These are phyloP conservation scores for Diplodia intermedia DNA, from an alignment of 2,329 filamentous ascomycete genomes.

Conservation along the genomic window DNA sequence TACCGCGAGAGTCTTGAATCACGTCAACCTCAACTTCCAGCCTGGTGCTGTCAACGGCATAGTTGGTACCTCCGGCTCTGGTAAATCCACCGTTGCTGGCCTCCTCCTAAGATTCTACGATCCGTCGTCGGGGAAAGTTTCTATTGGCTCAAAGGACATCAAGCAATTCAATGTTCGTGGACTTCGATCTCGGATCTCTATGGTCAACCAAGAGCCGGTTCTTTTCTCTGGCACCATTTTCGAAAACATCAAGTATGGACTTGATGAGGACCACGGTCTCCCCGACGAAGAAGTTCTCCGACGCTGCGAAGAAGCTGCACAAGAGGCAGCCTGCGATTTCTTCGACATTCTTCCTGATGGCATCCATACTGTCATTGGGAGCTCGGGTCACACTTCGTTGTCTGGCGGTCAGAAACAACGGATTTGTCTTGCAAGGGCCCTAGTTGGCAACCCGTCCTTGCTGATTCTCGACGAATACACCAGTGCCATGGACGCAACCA, in stretches of 20 bases:
- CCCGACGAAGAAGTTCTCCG: conserved; percentile 59
- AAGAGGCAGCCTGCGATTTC: conserved; percentile 69
- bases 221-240: conserved; percentile 47
- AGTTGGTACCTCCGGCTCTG: conserved; percentile 55
- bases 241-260: conserved; percentile 47
- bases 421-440: conserved; percentile 47
- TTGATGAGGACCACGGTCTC: conserved; percentile 54
- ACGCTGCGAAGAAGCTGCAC: conserved; percentile 64
- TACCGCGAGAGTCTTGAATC: conserved; percentile 49
- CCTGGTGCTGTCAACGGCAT: conserved; percentile 54
- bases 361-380: conserved; percentile 44
- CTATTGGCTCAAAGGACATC: conserved; percentile 45
- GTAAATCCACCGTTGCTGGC: conserved; percentile 54
- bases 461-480: conserved; percentile 49
- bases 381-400: conserved; percentile 54
- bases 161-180: conserved; percentile 42
- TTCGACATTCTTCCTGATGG: conserved; percentile 46
- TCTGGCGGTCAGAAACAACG: conserved; percentile 50
- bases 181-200: conserved; percentile 43
- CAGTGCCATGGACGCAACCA: conserved; percentile 45
- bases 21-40: conserved; percentile 46
- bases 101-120: conserved; percentile 52
- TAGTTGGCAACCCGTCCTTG: conserved; percentile 44
- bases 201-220: conserved; percentile 45
- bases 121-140: conserved; percentile 41